Base-by-base conservation (phyloP, 192 early-diverging fungal genomes). In the Neocallimastix lanati region DNA sequence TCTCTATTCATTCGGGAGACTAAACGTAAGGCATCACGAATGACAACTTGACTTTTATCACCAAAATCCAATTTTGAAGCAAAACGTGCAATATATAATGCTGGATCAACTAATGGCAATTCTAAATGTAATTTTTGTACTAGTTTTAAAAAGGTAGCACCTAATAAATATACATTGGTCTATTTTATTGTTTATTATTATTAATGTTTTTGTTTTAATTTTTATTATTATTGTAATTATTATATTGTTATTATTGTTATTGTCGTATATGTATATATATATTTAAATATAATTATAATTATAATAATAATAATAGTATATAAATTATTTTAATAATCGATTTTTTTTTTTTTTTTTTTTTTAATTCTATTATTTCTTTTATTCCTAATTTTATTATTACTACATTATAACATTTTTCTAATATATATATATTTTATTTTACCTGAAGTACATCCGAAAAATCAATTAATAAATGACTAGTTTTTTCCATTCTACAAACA, bases 391-490 rank as follows among this genome's bases (percentile, higher is more conserved):
- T n/a, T n/a, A n/a, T n/a, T n/a, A n/a, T n/a, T n/a, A n/a, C n/a
- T n/a, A n/a, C n/a, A n/a, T n/a, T n/a, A n/a, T n/a, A n/a, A n/a
- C n/a, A n/a, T n/a, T n/a, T n/a, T n/a, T n/a, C n/a, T n/a, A n/a
- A n/a, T n/a, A n/a, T n/a, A n/a, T n/a, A n/a, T n/a, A n/a, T n/a
- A 25, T 37, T n/a, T 6, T 16, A 58, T 77, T 77, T 77, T 85
- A 92, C 92, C 79, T 91, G 89, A 76, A 97, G 82, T 6, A 94
- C 84, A 81, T 98, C 97, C 2, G 95, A 90, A 80, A 99, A 98
- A 80, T 99, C 97, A 76, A 99, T 99, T 76, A 99, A 86, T 94
- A 99, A 95, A 81, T 93, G 91, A 14, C 92, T 88, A 12, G 88
- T 93, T 81, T 93, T 93, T 81, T 97, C 92, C n/a, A 82, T 87